These are phyloP conservation scores for Salix udensis DNA, from an alignment of 345 rosid genomes.

Conservation along the genomic window DNA sequence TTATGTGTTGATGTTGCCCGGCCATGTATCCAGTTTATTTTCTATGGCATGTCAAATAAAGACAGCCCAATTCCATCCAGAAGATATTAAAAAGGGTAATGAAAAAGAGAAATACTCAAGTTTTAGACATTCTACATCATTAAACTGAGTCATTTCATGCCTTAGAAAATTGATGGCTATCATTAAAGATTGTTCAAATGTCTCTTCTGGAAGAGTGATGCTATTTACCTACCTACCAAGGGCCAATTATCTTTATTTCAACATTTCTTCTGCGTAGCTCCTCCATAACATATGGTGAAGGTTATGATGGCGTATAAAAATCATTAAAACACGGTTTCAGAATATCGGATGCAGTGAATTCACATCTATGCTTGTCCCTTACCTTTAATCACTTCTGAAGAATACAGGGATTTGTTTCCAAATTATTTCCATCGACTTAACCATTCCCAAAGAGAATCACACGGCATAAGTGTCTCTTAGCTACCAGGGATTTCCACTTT, in stretches of 20 bases:
- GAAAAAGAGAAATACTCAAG: background rate
- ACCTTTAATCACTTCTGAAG: background rate
- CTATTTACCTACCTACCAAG: background rate
- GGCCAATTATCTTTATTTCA: background rate
- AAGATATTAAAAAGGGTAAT: background rate
- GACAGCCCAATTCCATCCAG: background rate
- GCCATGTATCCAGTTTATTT: background rate
- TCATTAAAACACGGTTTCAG: background rate
- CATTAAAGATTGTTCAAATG: background rate
- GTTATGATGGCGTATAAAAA: background rate
- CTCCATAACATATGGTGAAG: background rate
- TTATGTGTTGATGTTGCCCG: background rate
- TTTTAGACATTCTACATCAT: background rate
- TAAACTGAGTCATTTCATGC: background rate
- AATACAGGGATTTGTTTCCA: background rate
- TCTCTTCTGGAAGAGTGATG: background rate
- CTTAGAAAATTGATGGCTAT: background rate
- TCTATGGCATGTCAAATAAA: background rate
- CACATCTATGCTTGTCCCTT: background rate
- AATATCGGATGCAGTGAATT: background rate
- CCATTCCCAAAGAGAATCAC: background rate
- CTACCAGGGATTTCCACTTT: background rate
- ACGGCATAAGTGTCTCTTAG: background rate
- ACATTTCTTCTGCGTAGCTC: background rate
- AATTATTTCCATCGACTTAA: background rate